phyloP scores from a whole-genome alignment of 208 protist genomes.

The Angomonas deanei region DNA sequence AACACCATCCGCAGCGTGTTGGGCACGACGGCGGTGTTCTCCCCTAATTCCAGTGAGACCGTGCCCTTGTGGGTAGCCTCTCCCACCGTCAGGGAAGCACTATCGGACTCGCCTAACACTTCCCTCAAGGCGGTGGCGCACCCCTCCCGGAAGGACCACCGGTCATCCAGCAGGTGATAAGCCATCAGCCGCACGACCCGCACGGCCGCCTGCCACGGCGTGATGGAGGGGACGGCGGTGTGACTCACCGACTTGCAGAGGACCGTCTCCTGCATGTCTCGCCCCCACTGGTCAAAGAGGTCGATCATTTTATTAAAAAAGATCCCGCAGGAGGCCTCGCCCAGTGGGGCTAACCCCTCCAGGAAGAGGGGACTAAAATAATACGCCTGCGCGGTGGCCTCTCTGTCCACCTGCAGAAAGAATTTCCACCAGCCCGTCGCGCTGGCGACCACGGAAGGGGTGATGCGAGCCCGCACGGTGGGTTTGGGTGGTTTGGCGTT shows the following conservation, averaged over 20 bases:
- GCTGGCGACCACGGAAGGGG: neutral
- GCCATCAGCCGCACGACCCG: conserved; percentile 64
- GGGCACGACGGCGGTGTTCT: conserved; percentile 8
- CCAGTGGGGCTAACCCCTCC: conserved; percentile 15
- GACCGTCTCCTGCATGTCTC: conserved; percentile 1
- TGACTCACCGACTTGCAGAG: neutral
- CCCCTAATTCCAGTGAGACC: neutral
- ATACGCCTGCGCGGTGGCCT: conserved; percentile 5
- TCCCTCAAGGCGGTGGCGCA: conserved; percentile 8
- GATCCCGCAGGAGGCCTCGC: neutral
- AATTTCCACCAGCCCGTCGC: conserved; percentile 5
- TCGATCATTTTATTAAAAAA: conserved; percentile 26
- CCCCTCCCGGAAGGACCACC: conserved; percentile 17
- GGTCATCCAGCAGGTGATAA: conserved; percentile 20
- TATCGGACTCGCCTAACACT: neutral
- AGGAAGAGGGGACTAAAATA: conserved; percentile 14
- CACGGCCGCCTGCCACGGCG: conserved; percentile 49
- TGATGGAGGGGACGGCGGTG: conserved; percentile 17
- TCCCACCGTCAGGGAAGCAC: neutral
- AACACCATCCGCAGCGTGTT: conserved; percentile 12
- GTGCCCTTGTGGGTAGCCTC: neutral
- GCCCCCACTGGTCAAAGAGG: conserved; percentile 24
- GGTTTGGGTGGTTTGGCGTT: neutral
- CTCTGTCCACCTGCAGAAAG: conserved; percentile 1
- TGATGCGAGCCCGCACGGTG: neutral